Conservation (phyloP, 2,329 filamentous ascomycete genomes). For the Talaromyces verruculosus region DNA sequence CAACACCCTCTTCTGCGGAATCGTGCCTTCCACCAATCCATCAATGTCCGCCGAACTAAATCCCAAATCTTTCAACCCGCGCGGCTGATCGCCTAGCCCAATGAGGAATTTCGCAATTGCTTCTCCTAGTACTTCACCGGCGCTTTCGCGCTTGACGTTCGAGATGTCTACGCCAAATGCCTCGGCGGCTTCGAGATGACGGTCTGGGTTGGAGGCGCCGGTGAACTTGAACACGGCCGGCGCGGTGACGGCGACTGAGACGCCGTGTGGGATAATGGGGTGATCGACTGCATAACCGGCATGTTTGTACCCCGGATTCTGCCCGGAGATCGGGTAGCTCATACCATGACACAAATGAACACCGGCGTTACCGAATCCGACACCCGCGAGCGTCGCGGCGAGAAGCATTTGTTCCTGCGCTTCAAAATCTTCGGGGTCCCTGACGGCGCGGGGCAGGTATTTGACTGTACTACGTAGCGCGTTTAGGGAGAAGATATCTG, state of each 20-base stretch:
- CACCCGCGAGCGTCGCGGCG: slow-evolving; percentile 87
- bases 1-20: slow-evolving; percentile 86
- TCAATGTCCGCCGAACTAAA: slow-evolving; percentile 76
- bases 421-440: slow-evolving; percentile 84
- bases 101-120: slow-evolving; percentile 79
- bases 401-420: slow-evolving; percentile 95
- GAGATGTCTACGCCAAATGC: slow-evolving; percentile 86
- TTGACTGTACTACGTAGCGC: slow-evolving; percentile 82
- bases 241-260: slow-evolving; percentile 89
- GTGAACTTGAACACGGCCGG: slow-evolving; percentile 95
- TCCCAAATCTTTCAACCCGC: slow-evolving; percentile 78
- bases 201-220: slow-evolving; percentile 83
- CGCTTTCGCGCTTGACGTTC: slow-evolving; percentile 83
- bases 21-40: slow-evolving; percentile 84
- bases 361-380: slow-evolving; percentile 96
- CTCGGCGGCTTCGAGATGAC: slow-evolving; percentile 86
- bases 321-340: slow-evolving; percentile 95
- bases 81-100: slow-evolving; percentile 84
- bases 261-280: slow-evolving; percentile 91
- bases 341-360: slow-evolving; percentile 90
- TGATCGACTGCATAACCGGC: slow-evolving; percentile 74
- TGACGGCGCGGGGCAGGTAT: slow-evolving; percentile 84
- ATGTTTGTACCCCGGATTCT: slow-evolving; percentile 90
- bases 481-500: slow-evolving; percentile 90
- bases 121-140: slow-evolving; percentile 83